phyloP scores from a whole-genome alignment of 495 filamentous ascomycete species.

The Daldinia grandis region DNA sequence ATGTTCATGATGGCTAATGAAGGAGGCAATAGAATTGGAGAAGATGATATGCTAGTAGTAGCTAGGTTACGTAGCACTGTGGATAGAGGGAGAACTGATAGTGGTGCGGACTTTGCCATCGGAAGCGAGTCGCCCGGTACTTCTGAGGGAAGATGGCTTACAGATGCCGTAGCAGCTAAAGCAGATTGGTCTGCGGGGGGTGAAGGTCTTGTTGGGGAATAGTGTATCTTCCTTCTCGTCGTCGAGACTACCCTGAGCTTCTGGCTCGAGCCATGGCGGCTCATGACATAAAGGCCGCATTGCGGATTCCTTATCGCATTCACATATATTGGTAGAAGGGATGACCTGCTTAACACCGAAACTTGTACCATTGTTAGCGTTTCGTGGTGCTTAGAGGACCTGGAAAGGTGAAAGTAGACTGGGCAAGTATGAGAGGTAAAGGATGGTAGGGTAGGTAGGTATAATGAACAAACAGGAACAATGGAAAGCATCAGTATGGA shows the following conservation, averaged over 20 bases:
- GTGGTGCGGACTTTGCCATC: slow-evolving; percentile 56
- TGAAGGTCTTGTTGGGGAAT: slow-evolving; percentile 50
- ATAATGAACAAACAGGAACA: slow-evolving; percentile 16
- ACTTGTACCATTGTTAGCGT: slow-evolving; percentile 41
- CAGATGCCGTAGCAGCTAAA: slow-evolving; percentile 26
- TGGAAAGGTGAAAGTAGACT: background rate
- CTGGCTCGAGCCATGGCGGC: slow-evolving; percentile 29
- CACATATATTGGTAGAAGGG: slow-evolving; percentile 31
- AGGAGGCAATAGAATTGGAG: slow-evolving; percentile 71
- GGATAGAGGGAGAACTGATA: slow-evolving; percentile 76
- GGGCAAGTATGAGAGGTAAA: background rate
- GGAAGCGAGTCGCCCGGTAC: slow-evolving; percentile 25
- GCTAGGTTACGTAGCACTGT: slow-evolving; percentile 80
- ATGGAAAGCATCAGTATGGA: slow-evolving; percentile 20
- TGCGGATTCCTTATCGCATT: slow-evolving; percentile 30
- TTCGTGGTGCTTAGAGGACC: background rate
- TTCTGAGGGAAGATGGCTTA: slow-evolving; percentile 30
- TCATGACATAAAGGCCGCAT: slow-evolving; percentile 38
- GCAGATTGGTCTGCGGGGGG: slow-evolving; percentile 46
- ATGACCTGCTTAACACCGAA: slow-evolving; percentile 37
- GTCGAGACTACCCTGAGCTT: slow-evolving; percentile 14
- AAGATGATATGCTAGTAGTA: slow-evolving; percentile 82
- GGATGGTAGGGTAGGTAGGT: background rate
- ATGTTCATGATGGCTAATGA: slow-evolving; percentile 72
- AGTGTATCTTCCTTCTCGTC: slow-evolving; percentile 49